Evolutionary conservation across 2,329 filamentous ascomycete species (phyloP), one percentile per base, ranked within the genome.

Genomic region (Eurotiales sp.): DNA sequence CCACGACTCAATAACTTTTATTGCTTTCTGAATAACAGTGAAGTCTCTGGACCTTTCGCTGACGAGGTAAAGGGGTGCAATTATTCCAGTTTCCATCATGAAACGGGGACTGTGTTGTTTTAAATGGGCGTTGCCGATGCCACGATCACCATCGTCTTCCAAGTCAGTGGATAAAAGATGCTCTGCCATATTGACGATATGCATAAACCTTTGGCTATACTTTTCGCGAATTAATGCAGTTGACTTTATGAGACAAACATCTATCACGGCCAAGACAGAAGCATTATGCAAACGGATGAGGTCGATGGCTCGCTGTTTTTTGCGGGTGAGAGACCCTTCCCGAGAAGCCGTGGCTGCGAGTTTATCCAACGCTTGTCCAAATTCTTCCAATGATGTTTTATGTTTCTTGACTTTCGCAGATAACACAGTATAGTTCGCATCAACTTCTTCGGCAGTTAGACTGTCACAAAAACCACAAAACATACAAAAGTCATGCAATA

Each of bases 31-130:
- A 19, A 62, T 57, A 3, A 65, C 44, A 3, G 34, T 21, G 42
- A 55, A 51, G 23, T 65, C 57, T 37, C 58, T 58, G 48, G 64
- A 69, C 23, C 63, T 62, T 41, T 59, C 61, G 1, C 63, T 60
- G 12, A 64, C 56, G 43, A 64, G 59, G 54, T 63, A 67, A 7
- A 69, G 54, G 2, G 65, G 60, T 21, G 61, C 55, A 12, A 64
- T 60, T n/a, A 68, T 53, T 3, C 63, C 64, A 25, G 62, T 60
- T 34, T 66, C 60, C 52, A 68, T 41, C 10, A 54, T 30, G 30
- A 60, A 49, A 11, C 52, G 52, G 4, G 57, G 55, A 2, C 37
- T 27, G 25, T 27, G 25, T 27, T 10, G 25, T 27, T 27, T 21
- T 11, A 11, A 6, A 14, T 44, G 27, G 11, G 7, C 17, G 17